Evolutionary conservation across 106 monocot species (phyloP), one percentile per base, ranked within the genome.

Genomic region (Chionographis japonica): DNA sequence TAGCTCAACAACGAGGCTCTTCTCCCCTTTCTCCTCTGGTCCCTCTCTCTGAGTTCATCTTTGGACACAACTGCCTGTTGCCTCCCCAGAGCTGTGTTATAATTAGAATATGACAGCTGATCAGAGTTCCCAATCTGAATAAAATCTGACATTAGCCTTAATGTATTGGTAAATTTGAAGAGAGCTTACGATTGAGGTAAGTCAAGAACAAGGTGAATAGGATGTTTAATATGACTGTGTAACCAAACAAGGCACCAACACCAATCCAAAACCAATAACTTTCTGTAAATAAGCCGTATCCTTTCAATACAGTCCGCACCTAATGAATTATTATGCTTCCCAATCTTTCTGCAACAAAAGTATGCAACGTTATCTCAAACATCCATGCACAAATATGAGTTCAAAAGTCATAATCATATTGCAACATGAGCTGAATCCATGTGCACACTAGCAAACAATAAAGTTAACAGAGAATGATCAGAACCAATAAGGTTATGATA

Each of bases 261-360:
- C 98, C 93, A 75, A 98, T 93, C 98, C 98, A 98, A 50, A 77
- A 93, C 98, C 93, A 98, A 62, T 85, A 87, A 62, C 76, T 80
- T 68, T 90, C 80, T 38, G 82, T 68, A 64, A 83, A 87, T 60
- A 93, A 71, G 14, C 87, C 87, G 75, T 75, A 83, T 50, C 56
- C 83, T 78, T 79, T 92, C 62, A 98, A 56, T 56, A 87, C 68
- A 50, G 58, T 73, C 61, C 85, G n/a, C 79, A 49, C 98, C 98
- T 46, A 98, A 41, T 39, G 90, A 57, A 52, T 71, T 52, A 35
- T 64, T 72, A 18, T 72, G 14, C 4, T 62, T 68, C 38, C 58
- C 72, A 71, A 94, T n/a, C 53, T 56, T 77, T 81, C 89, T 89
- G 86, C 62, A 76, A 68, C 54, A 58, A 12, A 35, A 62, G 40